Evolutionary conservation across 495 filamentous ascomycete genomes (phyloP).

Genomic region (Penicillium paradoxum): DNA sequence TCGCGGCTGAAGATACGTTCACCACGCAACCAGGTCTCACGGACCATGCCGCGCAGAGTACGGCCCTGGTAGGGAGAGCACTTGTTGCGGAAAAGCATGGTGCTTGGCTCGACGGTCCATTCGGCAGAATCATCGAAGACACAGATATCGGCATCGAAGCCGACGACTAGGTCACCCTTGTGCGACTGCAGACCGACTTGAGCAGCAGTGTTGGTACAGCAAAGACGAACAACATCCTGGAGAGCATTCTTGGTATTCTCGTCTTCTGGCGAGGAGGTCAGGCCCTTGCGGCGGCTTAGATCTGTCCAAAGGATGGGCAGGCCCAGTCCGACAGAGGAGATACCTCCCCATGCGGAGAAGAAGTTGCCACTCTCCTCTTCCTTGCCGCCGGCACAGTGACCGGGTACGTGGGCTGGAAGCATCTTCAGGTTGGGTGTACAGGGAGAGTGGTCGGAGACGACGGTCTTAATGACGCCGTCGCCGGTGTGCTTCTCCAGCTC

Average conservation of each 20-base stretch:
- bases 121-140: conserved; percentile 82
- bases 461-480: conserved; percentile 80
- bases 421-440: conserved; percentile 94
- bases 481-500: conserved; percentile 59
- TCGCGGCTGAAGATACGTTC: conserved; percentile 63
- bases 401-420: conserved; percentile 61
- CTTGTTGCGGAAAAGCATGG: conserved; percentile 94
- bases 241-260: conserved; percentile 45
- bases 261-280: conserved; percentile 36
- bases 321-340: conserved; percentile 88
- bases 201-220: conserved; percentile 78
- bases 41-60: conserved; percentile 71
- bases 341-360: conserved; percentile 93
- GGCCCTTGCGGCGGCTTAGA: conserved; percentile 51
- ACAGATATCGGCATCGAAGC: conserved; percentile 87
- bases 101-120: conserved; percentile 62
- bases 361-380: conserved; percentile 62
- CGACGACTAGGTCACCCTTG: conserved; percentile 79
- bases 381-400: conserved; percentile 27
- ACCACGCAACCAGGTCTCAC: conserved; percentile 87
- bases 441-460: conserved; percentile 95
- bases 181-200: conserved; percentile 81
- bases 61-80: conserved; percentile 89
- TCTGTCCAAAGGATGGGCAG: conserved; percentile 89
- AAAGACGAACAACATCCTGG: conserved; percentile 77